Conservation (phyloP, 352 stramenopile species). For the Hyaloperonospora arabidopsidis region DNA sequence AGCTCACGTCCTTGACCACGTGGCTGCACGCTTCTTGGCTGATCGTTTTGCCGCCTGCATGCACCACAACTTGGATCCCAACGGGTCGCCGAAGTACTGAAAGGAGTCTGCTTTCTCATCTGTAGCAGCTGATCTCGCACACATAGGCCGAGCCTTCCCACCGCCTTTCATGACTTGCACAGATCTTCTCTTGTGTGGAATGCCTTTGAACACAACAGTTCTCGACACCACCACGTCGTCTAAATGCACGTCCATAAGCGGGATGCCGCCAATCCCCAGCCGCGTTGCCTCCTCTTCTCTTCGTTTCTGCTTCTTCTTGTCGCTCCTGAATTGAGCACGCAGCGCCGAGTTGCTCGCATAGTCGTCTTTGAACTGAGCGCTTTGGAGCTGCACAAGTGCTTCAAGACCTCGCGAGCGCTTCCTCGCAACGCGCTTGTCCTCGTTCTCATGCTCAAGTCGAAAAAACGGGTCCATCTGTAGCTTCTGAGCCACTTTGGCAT, state of each 20-base stretch:
- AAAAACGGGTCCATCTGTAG: slow-evolving; percentile 66
- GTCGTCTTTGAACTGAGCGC: slow-evolving; percentile 61
- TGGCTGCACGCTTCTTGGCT: slow-evolving; percentile 12
- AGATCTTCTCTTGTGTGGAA: slow-evolving; percentile 26
- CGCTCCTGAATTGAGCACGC: slow-evolving; percentile 40
- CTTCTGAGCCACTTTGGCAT: slow-evolving; percentile 32
- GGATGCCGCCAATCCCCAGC: slow-evolving; percentile 44
- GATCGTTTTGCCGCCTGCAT: slow-evolving; percentile 28
- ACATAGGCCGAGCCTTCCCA: slow-evolving; percentile 1
- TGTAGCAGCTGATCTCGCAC: slow-evolving; percentile 6
- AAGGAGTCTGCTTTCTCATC: slow-evolving; percentile 33
- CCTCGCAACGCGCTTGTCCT: slow-evolving; percentile 47
- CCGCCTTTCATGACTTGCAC: background rate
- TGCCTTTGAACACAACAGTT: slow-evolving; percentile 47
- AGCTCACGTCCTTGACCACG: slow-evolving; percentile 8
- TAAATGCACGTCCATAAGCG: slow-evolving; percentile 44
- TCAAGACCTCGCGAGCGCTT: slow-evolving; percentile 43
- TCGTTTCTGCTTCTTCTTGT: slow-evolving; percentile 47
- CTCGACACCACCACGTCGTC: slow-evolving; percentile 57
- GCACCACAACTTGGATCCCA: slow-evolving; percentile 45
- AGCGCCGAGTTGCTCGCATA: slow-evolving; percentile 57
- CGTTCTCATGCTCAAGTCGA: slow-evolving; percentile 66
- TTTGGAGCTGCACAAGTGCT: slow-evolving; percentile 47
- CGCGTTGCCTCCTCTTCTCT: slow-evolving; percentile 33
- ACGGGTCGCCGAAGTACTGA: slow-evolving; percentile 53